Base-by-base conservation (phyloP, 139 green algal species). In the Nannochloris sp. region DNA sequence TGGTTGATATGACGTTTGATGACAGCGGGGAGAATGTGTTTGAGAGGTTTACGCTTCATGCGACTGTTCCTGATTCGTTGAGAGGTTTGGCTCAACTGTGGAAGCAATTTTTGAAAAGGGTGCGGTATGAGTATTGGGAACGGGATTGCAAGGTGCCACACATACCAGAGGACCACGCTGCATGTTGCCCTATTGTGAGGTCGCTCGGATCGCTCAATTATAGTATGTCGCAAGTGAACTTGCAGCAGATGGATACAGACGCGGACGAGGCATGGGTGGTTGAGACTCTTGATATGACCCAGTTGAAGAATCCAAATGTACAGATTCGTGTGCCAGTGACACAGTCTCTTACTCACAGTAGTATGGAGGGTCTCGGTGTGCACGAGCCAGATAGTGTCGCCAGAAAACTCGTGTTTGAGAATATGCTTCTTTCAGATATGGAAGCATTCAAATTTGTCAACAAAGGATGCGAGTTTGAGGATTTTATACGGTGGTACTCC, bases 361-460 rank as follows among this genome's bases (percentile, higher is more conserved):
- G 46, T 53, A 53, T 53, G 46, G 46, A 19, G 7, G 46, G 18
- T 19, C 46, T 53, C 16, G 27, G 27, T 29, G 27, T 29, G 27
- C 27, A 29, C 23, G 46, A 25, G 46, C 16, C 46, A 21, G 46
- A 53, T 12, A 53, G 18, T 53, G 46, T 19, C 15, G 50, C 19
- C 0, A 31, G 50, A 74, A 90, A 51, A 27, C 82, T 12, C 93
- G 82, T 78, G 90, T 90, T 37, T 64, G 54, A 44, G 3, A 51
- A 18, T 29, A 62, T 83, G 57, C 75, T 95, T 44, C 21, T 66
- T 1, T 76, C 73, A 4, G 87, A 94, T 74, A 96, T 96, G 85
- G 69, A 82, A 2, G 86, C 90, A 1, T 96, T 96, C 82, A 96
- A 96, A 74, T 90, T 90, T 4, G 90, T 87, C 49, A 96, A 96